phyloP scores from a whole-genome alignment of 768 basidiomycete species.

The Lactarius akahatsu region DNA sequence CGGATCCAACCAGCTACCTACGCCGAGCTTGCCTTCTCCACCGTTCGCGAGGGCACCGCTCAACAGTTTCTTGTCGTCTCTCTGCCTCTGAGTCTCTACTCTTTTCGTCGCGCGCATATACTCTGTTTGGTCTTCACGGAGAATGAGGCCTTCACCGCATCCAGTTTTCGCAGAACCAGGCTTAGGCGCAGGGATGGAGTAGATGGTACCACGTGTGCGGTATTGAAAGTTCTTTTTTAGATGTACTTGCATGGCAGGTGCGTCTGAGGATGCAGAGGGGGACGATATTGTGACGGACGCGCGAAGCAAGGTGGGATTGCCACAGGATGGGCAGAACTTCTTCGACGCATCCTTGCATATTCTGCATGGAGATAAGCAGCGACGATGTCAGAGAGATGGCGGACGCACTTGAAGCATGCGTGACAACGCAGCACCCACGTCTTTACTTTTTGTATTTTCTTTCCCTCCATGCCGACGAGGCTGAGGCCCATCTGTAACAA shows the following conservation, averaged over 20 bases:
- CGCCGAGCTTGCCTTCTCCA: slow-evolving; percentile 49
- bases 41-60: slow-evolving; percentile 54
- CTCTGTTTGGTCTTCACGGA: slow-evolving; percentile 90
- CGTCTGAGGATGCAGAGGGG: slow-evolving; percentile 56
- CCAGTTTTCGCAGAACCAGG: slow-evolving; percentile 84
- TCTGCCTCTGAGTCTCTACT: slow-evolving; percentile 67
- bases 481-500: slow-evolving; percentile 91
- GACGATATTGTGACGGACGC: slow-evolving; percentile 85
- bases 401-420: slow-evolving; percentile 95
- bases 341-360: slow-evolving; percentile 94
- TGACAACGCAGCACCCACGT: slow-evolving; percentile 97
- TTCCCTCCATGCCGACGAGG: slow-evolving; percentile 87
- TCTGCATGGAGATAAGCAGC: slow-evolving; percentile 43
- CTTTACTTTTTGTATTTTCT: slow-evolving; percentile 84
- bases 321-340: slow-evolving; percentile 97
- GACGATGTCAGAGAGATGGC: neutral
- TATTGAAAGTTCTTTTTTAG: slow-evolving; percentile 97
- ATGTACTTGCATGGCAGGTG: slow-evolving; percentile 80
- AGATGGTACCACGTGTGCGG: slow-evolving; percentile 85
- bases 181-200: slow-evolving; percentile 88
- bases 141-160: slow-evolving; percentile 75
- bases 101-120: slow-evolving; percentile 81
- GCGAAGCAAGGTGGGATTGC: slow-evolving; percentile 86
- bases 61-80: slow-evolving; percentile 75
- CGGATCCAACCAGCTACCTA: slow-evolving; percentile 91